These are phyloP conservation scores for Ramaria sp. DNA, from an alignment of 768 basidiomycete species.

Conservation along the genomic window DNA sequence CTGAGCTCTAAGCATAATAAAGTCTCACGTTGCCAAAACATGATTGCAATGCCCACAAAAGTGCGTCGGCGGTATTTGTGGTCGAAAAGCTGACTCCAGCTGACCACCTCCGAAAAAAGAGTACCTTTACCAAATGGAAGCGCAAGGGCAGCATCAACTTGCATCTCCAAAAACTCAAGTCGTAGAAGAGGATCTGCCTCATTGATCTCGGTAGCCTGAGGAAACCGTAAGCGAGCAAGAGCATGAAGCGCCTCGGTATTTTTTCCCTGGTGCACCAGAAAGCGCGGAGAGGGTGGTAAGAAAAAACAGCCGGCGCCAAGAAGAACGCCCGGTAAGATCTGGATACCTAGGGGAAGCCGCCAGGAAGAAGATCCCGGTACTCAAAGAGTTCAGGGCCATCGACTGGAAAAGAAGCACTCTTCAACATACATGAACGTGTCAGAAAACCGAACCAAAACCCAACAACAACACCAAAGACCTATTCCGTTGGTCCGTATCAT, in stretches of 20 bases:
- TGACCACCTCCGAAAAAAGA: slow-evolving; percentile 25
- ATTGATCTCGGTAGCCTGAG: slow-evolving; percentile 33
- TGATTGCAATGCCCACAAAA: slow-evolving; percentile 58
- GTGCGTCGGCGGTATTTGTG: slow-evolving; percentile 49
- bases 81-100: slow-evolving; percentile 50
- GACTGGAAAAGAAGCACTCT: not conserved
- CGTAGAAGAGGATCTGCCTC: slow-evolving; percentile 39
- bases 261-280: slow-evolving; percentile 45
- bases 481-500: not conserved
- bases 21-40: slow-evolving; percentile 73
- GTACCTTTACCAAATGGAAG: slow-evolving; percentile 19
- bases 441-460: slow-evolving; percentile 78
- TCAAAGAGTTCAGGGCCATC: slow-evolving; percentile 16
- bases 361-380: slow-evolving; percentile 59
- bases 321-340: slow-evolving; percentile 57
- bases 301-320: slow-evolving; percentile 47
- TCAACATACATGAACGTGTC: slow-evolving; percentile 32
- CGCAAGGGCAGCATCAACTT: slow-evolving; percentile 48
- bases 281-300: slow-evolving; percentile 48
- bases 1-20: not conserved
- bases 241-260: slow-evolving; percentile 47
- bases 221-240: slow-evolving; percentile 45
- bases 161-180: slow-evolving; percentile 73
- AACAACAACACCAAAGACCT: slow-evolving; percentile 60
- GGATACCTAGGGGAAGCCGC: slow-evolving; percentile 67